A percentile compares a stretch with the other conserved stretches of the same genome.
Evolutionary conservation across 2,329 filamentous ascomycete species (phyloP).

Genomic region (Ramularia collo-cygni): DNA sequence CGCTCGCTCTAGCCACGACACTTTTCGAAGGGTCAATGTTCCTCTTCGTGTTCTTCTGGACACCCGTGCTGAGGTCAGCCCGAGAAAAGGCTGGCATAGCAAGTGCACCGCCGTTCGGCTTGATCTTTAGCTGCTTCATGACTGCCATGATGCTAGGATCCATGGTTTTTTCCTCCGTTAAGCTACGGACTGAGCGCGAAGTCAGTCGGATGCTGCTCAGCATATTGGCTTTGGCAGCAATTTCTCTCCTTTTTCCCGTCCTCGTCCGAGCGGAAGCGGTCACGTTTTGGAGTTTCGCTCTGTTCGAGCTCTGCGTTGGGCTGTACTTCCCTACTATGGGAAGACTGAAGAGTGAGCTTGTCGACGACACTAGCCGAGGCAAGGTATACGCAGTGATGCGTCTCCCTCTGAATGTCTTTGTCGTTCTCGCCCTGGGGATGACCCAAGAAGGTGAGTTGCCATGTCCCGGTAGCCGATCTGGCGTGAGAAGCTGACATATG

Average conservation of each 20-base stretch:
- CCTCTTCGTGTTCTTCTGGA: constrained; percentile 58
- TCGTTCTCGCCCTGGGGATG: constrained; percentile 44
- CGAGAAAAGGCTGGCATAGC: constrained; percentile 4
- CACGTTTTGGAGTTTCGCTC: constrained; percentile 51
- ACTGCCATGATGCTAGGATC: constrained; percentile 54
- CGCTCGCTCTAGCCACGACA: constrained; percentile 47
- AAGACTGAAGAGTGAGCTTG: constrained; percentile 47
- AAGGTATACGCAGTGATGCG: constrained; percentile 52
- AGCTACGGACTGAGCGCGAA: constrained; percentile 10
- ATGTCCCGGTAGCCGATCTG: not conserved
- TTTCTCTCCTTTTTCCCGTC: constrained; percentile 27
- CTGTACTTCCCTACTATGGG: constrained; percentile 53
- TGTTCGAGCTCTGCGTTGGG: constrained; percentile 53
- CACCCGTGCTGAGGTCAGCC: constrained; percentile 42
- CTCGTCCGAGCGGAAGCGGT: constrained; percentile 38
- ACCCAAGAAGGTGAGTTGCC: constrained; percentile 31
- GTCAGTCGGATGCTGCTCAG: constrained; percentile 30
- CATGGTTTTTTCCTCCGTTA: constrained; percentile 40
- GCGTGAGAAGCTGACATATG: constrained; percentile 1
- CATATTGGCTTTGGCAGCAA: constrained; percentile 36
- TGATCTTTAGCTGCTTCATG: constrained; percentile 55
- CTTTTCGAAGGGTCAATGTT: constrained; percentile 58
- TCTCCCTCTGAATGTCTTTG: constrained; percentile 53
- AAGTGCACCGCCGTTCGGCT: constrained; percentile 37
- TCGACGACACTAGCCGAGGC: constrained; percentile 49